These are phyloP conservation scores for Fusarium abutilonis DNA, from an alignment of 2,329 filamentous ascomycete species.

Conservation along the genomic window DNA sequence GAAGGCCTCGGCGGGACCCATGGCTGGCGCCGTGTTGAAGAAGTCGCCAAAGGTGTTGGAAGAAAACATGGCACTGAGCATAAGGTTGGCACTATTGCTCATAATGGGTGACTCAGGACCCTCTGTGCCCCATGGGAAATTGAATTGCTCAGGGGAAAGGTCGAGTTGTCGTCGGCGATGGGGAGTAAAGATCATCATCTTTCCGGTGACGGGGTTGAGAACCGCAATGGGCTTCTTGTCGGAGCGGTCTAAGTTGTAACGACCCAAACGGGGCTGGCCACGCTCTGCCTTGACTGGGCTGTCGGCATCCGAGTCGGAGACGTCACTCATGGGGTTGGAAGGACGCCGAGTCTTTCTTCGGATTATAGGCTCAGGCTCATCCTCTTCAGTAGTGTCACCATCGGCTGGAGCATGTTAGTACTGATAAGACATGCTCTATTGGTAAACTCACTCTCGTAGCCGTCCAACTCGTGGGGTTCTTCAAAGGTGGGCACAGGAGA, in stretches of 20 bases:
- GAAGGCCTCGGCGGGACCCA: constrained; percentile 79
- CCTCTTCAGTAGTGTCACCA: constrained; percentile 71
- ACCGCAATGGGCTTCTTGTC: constrained; percentile 68
- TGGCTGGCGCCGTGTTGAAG: constrained; percentile 70
- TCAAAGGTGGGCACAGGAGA: constrained; percentile 48
- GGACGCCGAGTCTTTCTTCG: constrained; percentile 60
- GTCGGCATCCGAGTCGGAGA: constrained; percentile 62
- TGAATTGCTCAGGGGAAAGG: constrained; percentile 65
- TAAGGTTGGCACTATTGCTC: constrained; percentile 76
- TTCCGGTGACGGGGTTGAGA: constrained; percentile 65
- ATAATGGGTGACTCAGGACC: constrained; percentile 65
- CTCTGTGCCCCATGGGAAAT: constrained; percentile 57
- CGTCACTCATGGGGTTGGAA: constrained; percentile 51
- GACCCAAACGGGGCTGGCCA: constrained; percentile 64
- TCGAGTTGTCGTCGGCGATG: constrained; percentile 60
- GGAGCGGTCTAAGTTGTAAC: constrained; percentile 64
- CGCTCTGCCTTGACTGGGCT: constrained; percentile 58
- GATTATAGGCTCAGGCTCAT: constrained; percentile 61
- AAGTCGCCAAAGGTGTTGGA: constrained; percentile 65
- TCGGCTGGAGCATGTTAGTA: constrained; percentile 62
- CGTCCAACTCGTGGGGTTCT: constrained; percentile 59
- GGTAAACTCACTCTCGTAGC: constrained; percentile 67
- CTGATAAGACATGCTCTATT: constrained; percentile 18
- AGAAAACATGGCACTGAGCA: constrained; percentile 78
- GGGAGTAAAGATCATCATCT: constrained; percentile 72